A percentile compares a stretch with the other conserved stretches of the same genome.
Conservation (phyloP, 306 rosid species). For the Quercus gilva region DNA sequence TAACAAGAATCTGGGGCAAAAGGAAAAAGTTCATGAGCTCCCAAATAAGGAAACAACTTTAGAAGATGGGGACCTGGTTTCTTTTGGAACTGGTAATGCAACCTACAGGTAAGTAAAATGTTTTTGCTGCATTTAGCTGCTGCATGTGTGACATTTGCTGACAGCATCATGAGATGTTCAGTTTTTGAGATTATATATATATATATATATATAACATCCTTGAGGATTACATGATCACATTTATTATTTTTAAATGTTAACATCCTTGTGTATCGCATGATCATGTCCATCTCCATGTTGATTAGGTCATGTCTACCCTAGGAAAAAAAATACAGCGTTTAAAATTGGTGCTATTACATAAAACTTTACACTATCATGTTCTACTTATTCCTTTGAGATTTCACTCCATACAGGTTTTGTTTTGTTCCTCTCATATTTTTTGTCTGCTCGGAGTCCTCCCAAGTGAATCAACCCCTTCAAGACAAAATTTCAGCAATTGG, state of each 20-base stretch:
- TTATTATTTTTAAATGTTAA: no score
- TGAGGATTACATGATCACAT: background rate
- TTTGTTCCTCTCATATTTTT: slow-evolving; percentile 61
- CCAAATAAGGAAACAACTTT: slow-evolving; percentile 69
- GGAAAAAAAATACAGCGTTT: background rate
- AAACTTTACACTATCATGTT: background rate
- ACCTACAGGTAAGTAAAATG: slow-evolving; percentile 61
- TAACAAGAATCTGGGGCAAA: slow-evolving; percentile 47
- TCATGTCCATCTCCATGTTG: background rate
- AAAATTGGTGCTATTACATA: slow-evolving; percentile 1
- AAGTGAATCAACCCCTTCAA: slow-evolving; percentile 49
- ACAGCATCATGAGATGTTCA: background rate
- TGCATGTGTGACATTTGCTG: slow-evolving; percentile 5
- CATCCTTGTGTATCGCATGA: background rate
- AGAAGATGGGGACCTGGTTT: slow-evolving; percentile 68
- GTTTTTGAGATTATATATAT: background rate
- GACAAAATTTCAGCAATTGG: slow-evolving; percentile 75
- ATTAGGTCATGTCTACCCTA: background rate
- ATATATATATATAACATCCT: background rate
- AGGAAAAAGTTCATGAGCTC: slow-evolving; percentile 68
- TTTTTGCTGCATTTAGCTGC: slow-evolving; percentile 6
- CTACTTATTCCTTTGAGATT: slow-evolving; percentile 3
- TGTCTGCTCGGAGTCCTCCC: slow-evolving; percentile 34
- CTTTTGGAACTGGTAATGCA: slow-evolving; percentile 91
- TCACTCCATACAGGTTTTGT: slow-evolving; percentile 63